Evolutionary conservation across 2,329 filamentous ascomycete genomes (phyloP).

Genomic region (Dothistroma pini): DNA sequence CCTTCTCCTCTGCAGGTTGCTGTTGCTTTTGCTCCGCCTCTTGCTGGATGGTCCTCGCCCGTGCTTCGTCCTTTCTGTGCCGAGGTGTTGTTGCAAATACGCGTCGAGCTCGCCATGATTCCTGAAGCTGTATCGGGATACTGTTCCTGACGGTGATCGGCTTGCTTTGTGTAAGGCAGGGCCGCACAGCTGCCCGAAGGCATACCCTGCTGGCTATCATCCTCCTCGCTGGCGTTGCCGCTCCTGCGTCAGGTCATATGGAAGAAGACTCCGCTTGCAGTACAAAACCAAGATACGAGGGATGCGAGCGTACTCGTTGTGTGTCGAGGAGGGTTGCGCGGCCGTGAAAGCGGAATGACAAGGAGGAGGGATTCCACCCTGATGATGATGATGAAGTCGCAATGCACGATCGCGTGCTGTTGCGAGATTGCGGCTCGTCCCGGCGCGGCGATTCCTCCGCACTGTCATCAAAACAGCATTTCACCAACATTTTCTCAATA

Average conservation of each 20-base stretch:
- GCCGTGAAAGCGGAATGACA: neutral
- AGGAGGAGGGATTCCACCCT: neutral
- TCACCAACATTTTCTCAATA: too few species aligned
- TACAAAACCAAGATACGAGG: neutral
- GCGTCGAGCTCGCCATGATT: slow-evolving; percentile 30
- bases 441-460: too few species aligned
- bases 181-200: slow-evolving; percentile 22
- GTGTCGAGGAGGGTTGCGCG: too few species aligned
- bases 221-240: neutral
- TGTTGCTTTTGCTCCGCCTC: slow-evolving; percentile 26
- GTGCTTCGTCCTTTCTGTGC: slow-evolving; percentile 42
- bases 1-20: slow-evolving; percentile 28
- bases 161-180: slow-evolving; percentile 12
- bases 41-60: slow-evolving; percentile 26
- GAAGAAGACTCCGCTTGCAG: neutral
- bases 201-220: slow-evolving; percentile 31
- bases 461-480: too few species aligned
- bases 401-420: slow-evolving; percentile 11
- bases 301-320: neutral
- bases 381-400: neutral
- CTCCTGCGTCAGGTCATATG: neutral
- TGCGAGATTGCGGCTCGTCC: neutral
- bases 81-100: slow-evolving; percentile 45
- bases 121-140: slow-evolving; percentile 15
- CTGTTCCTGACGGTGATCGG: neutral